Base-by-base conservation (phyloP, 176 grass and related monocot genomes). In the Miscanthus lutarioriparius region DNA sequence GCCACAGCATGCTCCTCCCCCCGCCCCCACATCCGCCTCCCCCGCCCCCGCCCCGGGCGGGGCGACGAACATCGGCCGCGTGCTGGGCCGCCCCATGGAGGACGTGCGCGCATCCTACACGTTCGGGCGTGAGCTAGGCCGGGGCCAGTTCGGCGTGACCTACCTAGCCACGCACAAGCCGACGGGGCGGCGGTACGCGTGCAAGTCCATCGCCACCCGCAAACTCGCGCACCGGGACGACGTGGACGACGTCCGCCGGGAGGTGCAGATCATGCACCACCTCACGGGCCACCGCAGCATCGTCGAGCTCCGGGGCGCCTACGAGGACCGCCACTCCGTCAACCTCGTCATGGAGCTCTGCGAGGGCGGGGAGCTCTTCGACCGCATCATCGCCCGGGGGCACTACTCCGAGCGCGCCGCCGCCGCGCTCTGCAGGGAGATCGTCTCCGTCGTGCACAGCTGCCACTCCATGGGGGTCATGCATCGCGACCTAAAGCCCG, bases 261-360 rank as follows among this genome's bases (percentile, higher is more conserved):
- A 98, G 92, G 91, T 98, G 68, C 96, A 98, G 80, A 95, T 98
- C 85, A 98, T 98, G 96, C 93, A 98, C 89, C 96, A 98, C 72
- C 93, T 98, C 83, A 98, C 96, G 19, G 96, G 96, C 22, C 96
- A 98, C 84, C 92, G 83, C 82, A 85, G 78, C 87, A 95, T 98
- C 85, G 96, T 98, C 61, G 96, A 95, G 91, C 96, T 98, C 0
- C 51, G 80, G 35, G 95, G 89, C 61, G 92, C 90, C 9, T 97
- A 83, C 82, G 91, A 97, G 92, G 95, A 97, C 82, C 89, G 92
- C 43, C 95, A 97, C 90, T 91, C 87, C 3, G 91, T 97, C 70
- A 97, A 97, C 87, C 91, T 97, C 41, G 94, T 97, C 26, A 97
- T 97, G 94, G 94, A 97, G 88, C 91, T 97, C 25, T 97, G 94